Base-by-base conservation (phyloP, 306 rosid species). In the Prunus armeniaca region DNA sequence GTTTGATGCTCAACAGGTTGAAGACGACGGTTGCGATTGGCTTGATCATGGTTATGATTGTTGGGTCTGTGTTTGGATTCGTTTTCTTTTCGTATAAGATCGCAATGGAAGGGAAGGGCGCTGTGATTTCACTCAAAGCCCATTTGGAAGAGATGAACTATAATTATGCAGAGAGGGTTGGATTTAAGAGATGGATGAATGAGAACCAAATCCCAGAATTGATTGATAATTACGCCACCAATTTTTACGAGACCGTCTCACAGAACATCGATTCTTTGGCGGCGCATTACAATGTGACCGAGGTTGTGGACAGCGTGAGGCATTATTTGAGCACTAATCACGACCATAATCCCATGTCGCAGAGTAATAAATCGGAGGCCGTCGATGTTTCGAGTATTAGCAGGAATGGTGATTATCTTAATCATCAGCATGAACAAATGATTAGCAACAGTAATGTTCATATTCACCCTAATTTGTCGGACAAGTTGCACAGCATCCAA, bases 41-140 rank as follows among this genome's bases (percentile, higher is more conserved):
- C 6, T 74, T 84, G 46, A 81, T 84, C 28, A 51, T 51, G 85
- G 69, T 74, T 43, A 84, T 81, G 85, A 69, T 84, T 24, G 32
- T 66, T 30, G 88, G 80, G 9, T 74, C 81, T 74, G 17, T 74
- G 38, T 20, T 45, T 13, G 81, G 87, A 7, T 4, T 84, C 12
- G n/a, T 77, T 46, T 84, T 84, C 71, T 80, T 84, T 58, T 80
- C 87, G 25, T 84, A 84, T 28, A 84, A 84, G 63, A 84, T 84
- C 50, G 79, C 65, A 19, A 32, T 78, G 24, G 85, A 81, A 77
- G 88, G 85, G 20, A 81, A 84, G 25, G 45, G 71, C 1, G 85
- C 85, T 12, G 71, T 84, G 69, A 19, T 81, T 11, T 84, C 74
- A 2, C 47, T 84, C 69, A 78, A 84, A 49, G 58, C 24, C 4